phyloP scores from a whole-genome alignment of 1,284 basidiomycete genomes.

The Rhodotorula sp. region DNA sequence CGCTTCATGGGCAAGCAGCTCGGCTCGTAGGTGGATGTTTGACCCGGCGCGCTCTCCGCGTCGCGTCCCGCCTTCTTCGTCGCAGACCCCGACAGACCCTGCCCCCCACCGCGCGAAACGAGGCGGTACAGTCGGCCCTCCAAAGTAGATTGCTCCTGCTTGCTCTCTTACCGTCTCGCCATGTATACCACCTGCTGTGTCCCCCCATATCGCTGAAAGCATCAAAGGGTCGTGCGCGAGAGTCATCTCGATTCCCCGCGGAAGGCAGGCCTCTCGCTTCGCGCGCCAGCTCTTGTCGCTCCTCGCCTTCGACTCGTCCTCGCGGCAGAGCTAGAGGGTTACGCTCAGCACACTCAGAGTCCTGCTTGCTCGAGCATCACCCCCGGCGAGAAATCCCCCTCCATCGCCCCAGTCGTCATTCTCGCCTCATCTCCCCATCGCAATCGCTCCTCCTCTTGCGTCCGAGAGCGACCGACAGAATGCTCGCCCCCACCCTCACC shows the following conservation, averaged over 20 bases:
- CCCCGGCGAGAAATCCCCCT: too few relatives aligned
- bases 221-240: too few relatives aligned
- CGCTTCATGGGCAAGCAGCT: conserved; percentile 82
- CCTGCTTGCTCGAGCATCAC: neutral
- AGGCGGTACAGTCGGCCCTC: neutral
- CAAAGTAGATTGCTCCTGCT: neutral
- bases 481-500: neutral
- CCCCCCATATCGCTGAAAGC: neutral
- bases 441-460: neutral
- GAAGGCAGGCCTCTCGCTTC: too few relatives aligned
- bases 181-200: neutral
- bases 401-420: too few relatives aligned
- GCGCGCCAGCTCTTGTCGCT: too few relatives aligned
- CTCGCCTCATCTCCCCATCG: neutral
- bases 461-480: too few relatives aligned
- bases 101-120: too few relatives aligned
- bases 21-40: neutral
- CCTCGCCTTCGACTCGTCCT: too few relatives aligned
- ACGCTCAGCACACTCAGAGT: too few relatives aligned
- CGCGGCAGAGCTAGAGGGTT: too few relatives aligned
- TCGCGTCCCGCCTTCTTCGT: neutral
- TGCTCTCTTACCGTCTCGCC: neutral
- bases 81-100: neutral
- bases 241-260: too few relatives aligned
- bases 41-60: neutral